Conservation (phyloP, 2,329 filamentous ascomycete species). For the Aspergillus ochraceoroseus region DNA sequence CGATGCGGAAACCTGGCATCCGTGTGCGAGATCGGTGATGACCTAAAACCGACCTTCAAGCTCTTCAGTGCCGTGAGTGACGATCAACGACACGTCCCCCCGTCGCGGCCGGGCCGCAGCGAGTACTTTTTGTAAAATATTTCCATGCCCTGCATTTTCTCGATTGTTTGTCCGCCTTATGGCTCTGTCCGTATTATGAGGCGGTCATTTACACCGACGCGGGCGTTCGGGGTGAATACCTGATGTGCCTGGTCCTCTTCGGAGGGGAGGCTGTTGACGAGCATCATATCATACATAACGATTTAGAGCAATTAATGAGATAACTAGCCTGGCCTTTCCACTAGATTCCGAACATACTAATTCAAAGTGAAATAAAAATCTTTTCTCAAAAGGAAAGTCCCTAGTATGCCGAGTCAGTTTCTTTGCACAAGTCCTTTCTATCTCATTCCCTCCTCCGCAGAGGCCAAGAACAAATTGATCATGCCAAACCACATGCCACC, state of each 20-base stretch:
- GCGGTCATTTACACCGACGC: conserved; percentile 31
- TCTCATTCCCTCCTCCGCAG: too few species aligned
- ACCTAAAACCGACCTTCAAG: conserved; percentile 82
- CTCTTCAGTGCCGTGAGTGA: conserved; percentile 46
- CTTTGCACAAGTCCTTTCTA: too few species aligned
- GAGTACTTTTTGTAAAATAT: conserved; percentile 46
- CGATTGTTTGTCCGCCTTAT: conserved; percentile 10
- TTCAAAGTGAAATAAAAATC: too few species aligned
- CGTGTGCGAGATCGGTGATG: conserved; percentile 84
- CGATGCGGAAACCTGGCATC: conserved; percentile 86
- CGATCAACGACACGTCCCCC: conserved; percentile 45
- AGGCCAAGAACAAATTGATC: too few species aligned
- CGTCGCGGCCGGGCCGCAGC: conserved; percentile 44
- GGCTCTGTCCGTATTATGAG: conserved; percentile 15
- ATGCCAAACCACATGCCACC: too few species aligned
- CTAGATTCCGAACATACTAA: too few species aligned
- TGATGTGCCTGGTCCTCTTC: conserved; percentile 16
- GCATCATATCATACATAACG: conserved; percentile 37
- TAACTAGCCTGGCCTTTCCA: too few species aligned
- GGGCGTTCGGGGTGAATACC: conserved; percentile 30
- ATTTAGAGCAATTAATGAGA: conserved; percentile 34
- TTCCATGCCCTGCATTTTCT: conserved; percentile 10
- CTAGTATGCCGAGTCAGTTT: too few species aligned
- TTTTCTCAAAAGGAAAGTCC: too few species aligned
- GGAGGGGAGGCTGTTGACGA: conserved; percentile 19